Percentiles rank a stretch among this genome's conserved stretches.
Conservation (phyloP, 495 filamentous ascomycete species). For the Entonaema liquescens region DNA sequence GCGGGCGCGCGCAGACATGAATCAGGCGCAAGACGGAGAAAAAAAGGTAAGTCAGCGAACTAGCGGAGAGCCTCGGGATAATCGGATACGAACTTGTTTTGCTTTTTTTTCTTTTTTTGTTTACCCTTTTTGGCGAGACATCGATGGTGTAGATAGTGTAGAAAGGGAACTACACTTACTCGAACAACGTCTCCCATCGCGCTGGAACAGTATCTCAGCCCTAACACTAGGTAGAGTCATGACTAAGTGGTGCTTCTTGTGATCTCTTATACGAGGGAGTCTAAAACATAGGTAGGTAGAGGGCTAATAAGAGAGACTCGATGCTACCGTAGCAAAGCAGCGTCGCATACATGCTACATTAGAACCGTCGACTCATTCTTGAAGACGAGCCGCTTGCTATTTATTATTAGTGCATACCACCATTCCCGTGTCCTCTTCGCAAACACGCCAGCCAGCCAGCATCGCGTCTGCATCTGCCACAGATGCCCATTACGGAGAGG, state of each 20-base stretch:
- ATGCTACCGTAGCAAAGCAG: not conserved
- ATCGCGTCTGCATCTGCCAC: not conserved
- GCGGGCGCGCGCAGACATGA: not conserved
- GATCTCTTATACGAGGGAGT: no score
- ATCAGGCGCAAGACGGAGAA: not conserved
- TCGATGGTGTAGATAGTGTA: not conserved
- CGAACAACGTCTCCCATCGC: no score
- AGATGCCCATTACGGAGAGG: no score
- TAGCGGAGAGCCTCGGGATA: not conserved
- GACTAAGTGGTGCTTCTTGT: no score
- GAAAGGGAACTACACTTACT: no score
- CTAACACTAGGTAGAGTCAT: no score
- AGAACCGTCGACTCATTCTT: no score
- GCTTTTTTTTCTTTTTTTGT: not conserved
- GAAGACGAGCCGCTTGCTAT: no score
- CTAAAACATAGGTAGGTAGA: not conserved
- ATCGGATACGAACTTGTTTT: not conserved
- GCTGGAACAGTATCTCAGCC: no score
- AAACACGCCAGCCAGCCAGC: not conserved
- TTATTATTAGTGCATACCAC: not conserved
- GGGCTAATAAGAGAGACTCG: not conserved
- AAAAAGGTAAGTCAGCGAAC: not conserved
- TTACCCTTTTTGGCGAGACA: not conserved
- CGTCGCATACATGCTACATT: not conserved
- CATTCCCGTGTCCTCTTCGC: not conserved